Evolutionary conservation across 495 filamentous ascomycete species (phyloP), one percentile per base, ranked within the genome.

Genomic region (Aspergillus ostianus): DNA sequence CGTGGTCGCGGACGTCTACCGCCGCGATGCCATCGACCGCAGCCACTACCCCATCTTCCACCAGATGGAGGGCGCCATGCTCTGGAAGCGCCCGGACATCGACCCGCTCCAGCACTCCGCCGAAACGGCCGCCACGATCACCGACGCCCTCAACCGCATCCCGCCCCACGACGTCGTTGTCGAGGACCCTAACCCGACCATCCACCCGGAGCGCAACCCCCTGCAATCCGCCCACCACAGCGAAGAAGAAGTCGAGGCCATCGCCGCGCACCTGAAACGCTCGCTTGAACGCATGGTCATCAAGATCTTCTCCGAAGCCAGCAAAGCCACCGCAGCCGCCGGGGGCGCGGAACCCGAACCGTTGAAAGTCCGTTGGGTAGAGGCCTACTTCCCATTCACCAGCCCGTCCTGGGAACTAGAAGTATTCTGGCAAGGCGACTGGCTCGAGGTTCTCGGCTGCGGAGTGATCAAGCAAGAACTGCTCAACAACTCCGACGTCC

Each of bases 21-120:
- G 94, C 20, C 84, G 94, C 58, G 94, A 98, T 82, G 92, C 93
- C 27, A 87, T 98, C 67, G 94, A 98, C 71, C 86, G 90, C 54
- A 90, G 85, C 64, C 94, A 98, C 73, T 97, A 97, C 79, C 94
- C 94, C 4, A 83, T 97, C 57, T 98, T 98, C 74, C 95, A 98
- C 75, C 94, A 98, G 77, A 97, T 98, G 92, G 94, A 98, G 70
- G 95, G 92, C 15, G 93, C 93, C 8, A 81, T 87, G 62, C 86
- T 92, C 58, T 98, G 94, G 94, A 90, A 95, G 72, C 85, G 92
- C 12, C 76, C 83, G 7, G 75, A 77, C 51, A 82, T 80, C 19
- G 79, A 91, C 58, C 74, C 93, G 4, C 83, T 85, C 8, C 61
- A 73, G 21, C 57, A 68, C 19, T 68, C 76, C 0, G 45, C 64